Evolutionary conservation across 2,329 filamentous ascomycete genomes (phyloP).

Genomic region (Aspergillus novofumigatus): DNA sequence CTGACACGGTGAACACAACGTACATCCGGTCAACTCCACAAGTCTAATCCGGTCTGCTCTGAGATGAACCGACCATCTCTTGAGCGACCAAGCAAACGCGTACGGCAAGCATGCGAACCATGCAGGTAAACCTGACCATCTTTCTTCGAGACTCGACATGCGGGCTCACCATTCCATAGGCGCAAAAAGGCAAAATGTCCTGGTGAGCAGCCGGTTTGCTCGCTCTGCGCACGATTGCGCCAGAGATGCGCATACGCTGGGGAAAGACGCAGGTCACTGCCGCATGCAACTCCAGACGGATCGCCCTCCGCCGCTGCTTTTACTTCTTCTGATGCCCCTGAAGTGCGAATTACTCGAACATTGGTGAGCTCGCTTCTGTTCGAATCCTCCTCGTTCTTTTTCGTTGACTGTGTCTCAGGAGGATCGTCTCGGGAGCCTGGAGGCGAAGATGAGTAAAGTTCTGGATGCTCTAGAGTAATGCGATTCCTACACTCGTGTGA

Average conservation of each 20-base stretch:
- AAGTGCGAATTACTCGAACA: slow-evolving; percentile 10
- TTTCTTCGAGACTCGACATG: not conserved
- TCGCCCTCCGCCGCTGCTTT: slow-evolving; percentile 8
- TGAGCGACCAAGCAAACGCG: slow-evolving; percentile 31
- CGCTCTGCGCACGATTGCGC: slow-evolving; percentile 46
- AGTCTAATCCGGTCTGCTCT: not conserved
- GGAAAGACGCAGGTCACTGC: slow-evolving; percentile 24
- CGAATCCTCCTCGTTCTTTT: not conserved
- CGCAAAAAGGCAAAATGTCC: slow-evolving; percentile 52
- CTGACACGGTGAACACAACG: not conserved
- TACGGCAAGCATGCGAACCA: slow-evolving; percentile 41
- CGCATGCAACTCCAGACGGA: slow-evolving; percentile 9
- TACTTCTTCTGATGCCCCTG: not conserved
- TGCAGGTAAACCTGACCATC: slow-evolving; percentile 32
- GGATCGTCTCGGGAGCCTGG: slow-evolving; percentile 30
- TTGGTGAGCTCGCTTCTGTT: slow-evolving; percentile 15
- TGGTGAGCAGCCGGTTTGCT: slow-evolving; percentile 48
- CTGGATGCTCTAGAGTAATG: slow-evolving; percentile 35
- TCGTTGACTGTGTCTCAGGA: slow-evolving; percentile 17
- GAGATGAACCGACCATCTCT: slow-evolving; percentile 11
- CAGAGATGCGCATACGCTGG: slow-evolving; percentile 46
- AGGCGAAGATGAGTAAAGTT: slow-evolving; percentile 32
- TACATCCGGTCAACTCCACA: not conserved
- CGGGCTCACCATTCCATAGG: slow-evolving; percentile 26
- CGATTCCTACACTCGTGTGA: slow-evolving; percentile 2